phyloP scores from a whole-genome alignment of 2,329 filamentous ascomycete genomes.

The Byssothecium circinans region DNA sequence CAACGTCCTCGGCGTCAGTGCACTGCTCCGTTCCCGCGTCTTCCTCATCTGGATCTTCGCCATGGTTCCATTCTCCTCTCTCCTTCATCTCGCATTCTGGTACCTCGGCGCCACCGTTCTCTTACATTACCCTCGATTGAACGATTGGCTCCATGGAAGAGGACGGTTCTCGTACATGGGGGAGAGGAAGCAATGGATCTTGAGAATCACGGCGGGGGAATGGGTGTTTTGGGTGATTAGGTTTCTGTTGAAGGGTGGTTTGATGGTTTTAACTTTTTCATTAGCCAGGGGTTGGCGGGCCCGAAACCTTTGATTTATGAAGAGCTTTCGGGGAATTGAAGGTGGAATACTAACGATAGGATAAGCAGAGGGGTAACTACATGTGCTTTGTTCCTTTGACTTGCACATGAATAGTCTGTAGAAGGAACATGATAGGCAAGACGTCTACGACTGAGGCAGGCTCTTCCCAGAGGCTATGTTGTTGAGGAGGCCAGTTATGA shows the following conservation, averaged over 20 bases:
- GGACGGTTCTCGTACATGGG: not conserved
- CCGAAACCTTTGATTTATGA: constrained; percentile 7
- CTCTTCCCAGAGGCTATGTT: too few relatives aligned
- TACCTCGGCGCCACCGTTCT: constrained; percentile 14
- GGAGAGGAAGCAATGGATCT: constrained; percentile 6
- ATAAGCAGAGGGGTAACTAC: too few relatives aligned
- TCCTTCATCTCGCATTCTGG: constrained; percentile 22
- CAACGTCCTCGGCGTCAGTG: constrained; percentile 21
- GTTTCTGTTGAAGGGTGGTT: constrained; percentile 11
- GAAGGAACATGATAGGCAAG: too few relatives aligned
- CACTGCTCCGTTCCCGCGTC: constrained; percentile 19
- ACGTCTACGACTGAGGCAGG: too few relatives aligned
- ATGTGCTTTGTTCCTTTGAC: too few relatives aligned
- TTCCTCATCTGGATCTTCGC: constrained; percentile 24
- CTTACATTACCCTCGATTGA: not conserved
- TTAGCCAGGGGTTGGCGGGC: constrained; percentile 20
- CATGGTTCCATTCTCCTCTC: constrained; percentile 17
- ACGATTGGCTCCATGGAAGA: constrained; percentile 14
- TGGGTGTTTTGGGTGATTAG: constrained; percentile 15
- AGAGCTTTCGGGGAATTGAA: too few relatives aligned
- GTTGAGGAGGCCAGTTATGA: too few relatives aligned
- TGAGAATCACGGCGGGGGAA: constrained; percentile 5
- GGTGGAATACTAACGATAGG: too few relatives aligned
- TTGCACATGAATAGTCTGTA: too few relatives aligned
- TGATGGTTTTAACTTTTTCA: constrained; percentile 20